phyloP scores from a whole-genome alignment of 1,139 yeast species.

The Nakaseomyces sp. region DNA sequence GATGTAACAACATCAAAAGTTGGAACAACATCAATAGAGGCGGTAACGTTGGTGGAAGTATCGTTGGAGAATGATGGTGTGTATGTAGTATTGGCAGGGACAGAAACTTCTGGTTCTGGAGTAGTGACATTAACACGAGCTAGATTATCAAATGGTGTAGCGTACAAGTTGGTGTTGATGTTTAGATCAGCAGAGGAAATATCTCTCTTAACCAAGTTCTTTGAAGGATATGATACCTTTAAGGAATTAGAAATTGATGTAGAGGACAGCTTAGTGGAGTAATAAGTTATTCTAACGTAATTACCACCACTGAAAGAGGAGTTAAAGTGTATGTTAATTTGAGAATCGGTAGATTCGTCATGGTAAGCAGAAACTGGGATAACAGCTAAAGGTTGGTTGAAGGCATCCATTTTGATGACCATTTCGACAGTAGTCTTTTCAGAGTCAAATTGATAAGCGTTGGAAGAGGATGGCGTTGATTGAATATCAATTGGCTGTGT shows the following conservation, averaged over 20 bases:
- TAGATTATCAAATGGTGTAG: not conserved
- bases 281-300: slow-evolving; percentile 22
- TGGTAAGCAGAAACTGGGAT: slow-evolving; percentile 20
- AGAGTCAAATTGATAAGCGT: slow-evolving; percentile 17
- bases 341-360: slow-evolving; percentile 20
- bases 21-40: not conserved
- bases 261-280: slow-evolving; percentile 12
- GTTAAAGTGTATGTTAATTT: slow-evolving; percentile 16
- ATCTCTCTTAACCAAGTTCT: slow-evolving; percentile 3
- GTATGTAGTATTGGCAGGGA: not conserved
- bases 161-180: slow-evolving; percentile 4
- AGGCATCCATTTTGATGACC: slow-evolving; percentile 20
- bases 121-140: not conserved
- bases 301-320: slow-evolving; percentile 26
- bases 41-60: not conserved
- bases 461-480: slow-evolving; percentile 14
- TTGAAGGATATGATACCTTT: slow-evolving; percentile 11
- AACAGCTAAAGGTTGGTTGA: slow-evolving; percentile 20
- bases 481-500: slow-evolving; percentile 17
- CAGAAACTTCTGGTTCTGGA: not conserved
- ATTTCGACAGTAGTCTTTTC: slow-evolving; percentile 18
- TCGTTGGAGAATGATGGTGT: slow-evolving; percentile 3
- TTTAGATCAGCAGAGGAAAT: not conserved
- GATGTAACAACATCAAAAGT: slow-evolving; percentile 3
- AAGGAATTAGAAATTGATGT: slow-evolving; percentile 14